Evolutionary conservation across 1,284 basidiomycete species (phyloP).

Genomic region (Ganoderma lingzhi): DNA sequence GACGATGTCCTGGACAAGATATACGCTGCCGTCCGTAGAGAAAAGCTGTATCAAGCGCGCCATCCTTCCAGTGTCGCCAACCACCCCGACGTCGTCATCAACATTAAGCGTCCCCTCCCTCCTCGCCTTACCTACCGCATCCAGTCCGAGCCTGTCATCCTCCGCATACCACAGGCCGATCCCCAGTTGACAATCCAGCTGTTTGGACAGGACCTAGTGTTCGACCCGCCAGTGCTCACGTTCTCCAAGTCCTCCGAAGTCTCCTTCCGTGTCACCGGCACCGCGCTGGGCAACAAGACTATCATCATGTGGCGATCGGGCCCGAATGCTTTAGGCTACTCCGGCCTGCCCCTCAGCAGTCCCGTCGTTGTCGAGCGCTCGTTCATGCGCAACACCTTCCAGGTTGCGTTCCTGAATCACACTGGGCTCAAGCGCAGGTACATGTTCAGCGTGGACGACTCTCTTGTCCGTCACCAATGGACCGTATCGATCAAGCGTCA

Average conservation of each 20-base stretch:
- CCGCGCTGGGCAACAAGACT: constrained; percentile 80
- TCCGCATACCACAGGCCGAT: constrained; percentile 86
- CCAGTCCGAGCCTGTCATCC: constrained; percentile 85
- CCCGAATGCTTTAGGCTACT: constrained; percentile 81
- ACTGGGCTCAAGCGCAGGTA: constrained; percentile 80
- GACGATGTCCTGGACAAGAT: constrained; percentile 80
- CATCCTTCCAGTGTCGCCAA: constrained; percentile 47
- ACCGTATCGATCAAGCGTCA: constrained; percentile 73
- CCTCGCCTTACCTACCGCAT: constrained; percentile 82
- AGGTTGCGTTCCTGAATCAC: constrained; percentile 84
- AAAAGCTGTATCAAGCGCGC: constrained; percentile 79
- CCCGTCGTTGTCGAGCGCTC: constrained; percentile 85
- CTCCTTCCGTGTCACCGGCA: constrained; percentile 89
- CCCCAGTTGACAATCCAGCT: constrained; percentile 81
- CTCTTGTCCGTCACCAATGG: constrained; percentile 80
- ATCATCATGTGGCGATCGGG: constrained; percentile 85
- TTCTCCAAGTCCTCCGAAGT: constrained; percentile 81
- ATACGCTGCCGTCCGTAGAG: constrained; percentile 77
- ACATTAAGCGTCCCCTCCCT: constrained; percentile 78
- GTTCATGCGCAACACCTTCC: constrained; percentile 93
- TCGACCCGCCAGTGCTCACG: constrained; percentile 84
- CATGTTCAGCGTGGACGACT: constrained; percentile 91
- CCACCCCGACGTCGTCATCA: constrained; percentile 62
- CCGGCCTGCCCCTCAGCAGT: constrained; percentile 79
- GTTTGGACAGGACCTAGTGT: constrained; percentile 84